Evolutionary conservation across 169 alveolate species (phyloP).

Genomic region (Theileria sp.): DNA sequence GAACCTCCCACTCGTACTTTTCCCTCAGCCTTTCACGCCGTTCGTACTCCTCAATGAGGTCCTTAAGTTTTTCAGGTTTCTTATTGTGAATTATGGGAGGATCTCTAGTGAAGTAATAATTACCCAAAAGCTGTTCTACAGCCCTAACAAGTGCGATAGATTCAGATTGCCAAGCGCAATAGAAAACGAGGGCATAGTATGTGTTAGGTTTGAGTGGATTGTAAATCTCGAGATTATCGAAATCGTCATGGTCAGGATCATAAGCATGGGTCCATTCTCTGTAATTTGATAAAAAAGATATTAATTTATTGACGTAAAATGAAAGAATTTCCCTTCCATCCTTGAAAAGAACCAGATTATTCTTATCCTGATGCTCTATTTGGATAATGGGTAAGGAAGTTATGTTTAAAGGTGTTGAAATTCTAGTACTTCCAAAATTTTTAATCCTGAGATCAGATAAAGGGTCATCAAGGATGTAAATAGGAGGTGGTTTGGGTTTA

Average conservation of each 20-base stretch:
- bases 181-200: slow-evolving; percentile 61
- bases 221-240: slow-evolving; percentile 35
- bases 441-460: slow-evolving; percentile 26
- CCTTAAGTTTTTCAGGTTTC: slow-evolving; percentile 17
- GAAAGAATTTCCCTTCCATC: slow-evolving; percentile 55
- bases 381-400: slow-evolving; percentile 54
- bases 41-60: slow-evolving; percentile 28
- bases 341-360: slow-evolving; percentile 32
- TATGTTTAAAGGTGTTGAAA: slow-evolving; percentile 9
- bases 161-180: slow-evolving; percentile 66
- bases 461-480: slow-evolving; percentile 40
- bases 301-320: slow-evolving; percentile 48
- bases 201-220: slow-evolving; percentile 40
- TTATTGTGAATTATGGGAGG: slow-evolving; percentile 43
- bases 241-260: slow-evolving; percentile 30
- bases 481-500: slow-evolving; percentile 42
- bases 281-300: slow-evolving; percentile 32
- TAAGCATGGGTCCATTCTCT: slow-evolving; percentile 51
- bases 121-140: slow-evolving; percentile 44
- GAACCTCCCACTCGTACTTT: slow-evolving; percentile 22
- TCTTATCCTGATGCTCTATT: slow-evolving; percentile 63
- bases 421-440: slow-evolving; percentile 2
- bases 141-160: slow-evolving; percentile 60
- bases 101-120: slow-evolving; percentile 35
- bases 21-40: slow-evolving; percentile 24